Conservation (phyloP, 148 eudicot genomes). For the Suaeda aralocaspica region DNA sequence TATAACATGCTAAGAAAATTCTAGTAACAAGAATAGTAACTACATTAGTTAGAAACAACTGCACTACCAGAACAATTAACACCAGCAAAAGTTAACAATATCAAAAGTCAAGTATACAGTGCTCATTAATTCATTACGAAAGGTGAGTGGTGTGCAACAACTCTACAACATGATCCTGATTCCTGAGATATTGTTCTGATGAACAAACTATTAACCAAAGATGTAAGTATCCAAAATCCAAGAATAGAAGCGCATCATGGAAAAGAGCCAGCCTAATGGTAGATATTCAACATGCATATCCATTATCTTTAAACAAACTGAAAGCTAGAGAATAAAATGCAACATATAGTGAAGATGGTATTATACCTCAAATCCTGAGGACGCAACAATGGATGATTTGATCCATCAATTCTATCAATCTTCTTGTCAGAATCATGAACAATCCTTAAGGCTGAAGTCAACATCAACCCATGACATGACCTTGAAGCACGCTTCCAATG, state of each 20-base stretch:
- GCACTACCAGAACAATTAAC: conserved; percentile 2
- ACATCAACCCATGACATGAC: conserved; percentile 71
- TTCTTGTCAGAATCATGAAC: conserved; percentile 45
- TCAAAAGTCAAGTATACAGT: neutral
- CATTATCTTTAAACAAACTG: neutral
- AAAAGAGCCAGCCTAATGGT: neutral
- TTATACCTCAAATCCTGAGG: conserved; percentile 68
- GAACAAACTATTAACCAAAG: neutral
- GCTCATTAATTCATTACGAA: neutral
- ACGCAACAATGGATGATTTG: conserved; percentile 58
- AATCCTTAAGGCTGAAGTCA: conserved; percentile 83
- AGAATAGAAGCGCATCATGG: neutral
- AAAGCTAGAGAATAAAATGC: neutral
- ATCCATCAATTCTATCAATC: conserved; percentile 22
- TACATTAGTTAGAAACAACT: neutral
- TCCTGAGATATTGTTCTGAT: neutral
- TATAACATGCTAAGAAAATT: neutral
- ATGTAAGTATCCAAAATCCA: neutral
- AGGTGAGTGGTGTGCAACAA: neutral
- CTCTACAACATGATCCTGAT: neutral
- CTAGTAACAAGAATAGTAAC: neutral
- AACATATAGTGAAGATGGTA: conserved; percentile 5
- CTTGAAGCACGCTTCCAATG: conserved; percentile 96
- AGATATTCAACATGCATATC: neutral
- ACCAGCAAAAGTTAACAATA: neutral